A percentile compares a stretch with the other conserved stretches of the same genome.
These are phyloP conservation scores for Dryas drummondii DNA, from an alignment of 306 rosid species.

Conservation along the genomic window DNA sequence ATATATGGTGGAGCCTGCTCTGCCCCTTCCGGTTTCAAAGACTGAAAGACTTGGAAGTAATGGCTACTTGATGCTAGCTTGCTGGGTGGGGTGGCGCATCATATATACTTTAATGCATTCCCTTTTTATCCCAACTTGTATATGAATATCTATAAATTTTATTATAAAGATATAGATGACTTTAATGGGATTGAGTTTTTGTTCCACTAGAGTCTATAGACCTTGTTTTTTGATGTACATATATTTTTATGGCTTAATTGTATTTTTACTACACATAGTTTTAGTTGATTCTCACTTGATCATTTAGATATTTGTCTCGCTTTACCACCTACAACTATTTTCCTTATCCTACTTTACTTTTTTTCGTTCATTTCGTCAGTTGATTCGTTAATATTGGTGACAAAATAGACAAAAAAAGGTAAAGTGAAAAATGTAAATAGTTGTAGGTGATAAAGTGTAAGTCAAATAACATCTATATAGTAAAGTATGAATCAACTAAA, in stretches of 20 bases:
- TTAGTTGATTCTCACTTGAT: no score
- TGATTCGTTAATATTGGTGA: no score
- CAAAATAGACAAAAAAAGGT: no score
- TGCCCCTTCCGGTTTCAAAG: slow-evolving; percentile 45
- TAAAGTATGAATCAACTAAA: no score
- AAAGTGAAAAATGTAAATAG: no score
- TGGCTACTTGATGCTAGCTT: slow-evolving; percentile 22
- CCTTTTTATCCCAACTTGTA: slow-evolving; percentile 19
- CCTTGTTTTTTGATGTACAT: not conserved
- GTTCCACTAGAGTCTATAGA: not conserved
- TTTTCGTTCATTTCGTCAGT: no score
- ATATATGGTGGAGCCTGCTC: slow-evolving; percentile 14
- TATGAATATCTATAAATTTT: not conserved
- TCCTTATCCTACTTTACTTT: no score
- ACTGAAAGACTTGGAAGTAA: slow-evolving; percentile 40
- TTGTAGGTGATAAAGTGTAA: no score
- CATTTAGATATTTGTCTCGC: no score
- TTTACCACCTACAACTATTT: no score
- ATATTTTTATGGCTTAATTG: not conserved
- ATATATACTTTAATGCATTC: slow-evolving; percentile 24
- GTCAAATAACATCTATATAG: no score
- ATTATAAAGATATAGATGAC: not conserved
- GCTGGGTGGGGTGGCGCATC: slow-evolving; percentile 49
- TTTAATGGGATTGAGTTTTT: not conserved
- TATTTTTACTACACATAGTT: no score